Base-by-base conservation (phyloP, 768 basidiomycete species). In the Calocera cornea region DNA sequence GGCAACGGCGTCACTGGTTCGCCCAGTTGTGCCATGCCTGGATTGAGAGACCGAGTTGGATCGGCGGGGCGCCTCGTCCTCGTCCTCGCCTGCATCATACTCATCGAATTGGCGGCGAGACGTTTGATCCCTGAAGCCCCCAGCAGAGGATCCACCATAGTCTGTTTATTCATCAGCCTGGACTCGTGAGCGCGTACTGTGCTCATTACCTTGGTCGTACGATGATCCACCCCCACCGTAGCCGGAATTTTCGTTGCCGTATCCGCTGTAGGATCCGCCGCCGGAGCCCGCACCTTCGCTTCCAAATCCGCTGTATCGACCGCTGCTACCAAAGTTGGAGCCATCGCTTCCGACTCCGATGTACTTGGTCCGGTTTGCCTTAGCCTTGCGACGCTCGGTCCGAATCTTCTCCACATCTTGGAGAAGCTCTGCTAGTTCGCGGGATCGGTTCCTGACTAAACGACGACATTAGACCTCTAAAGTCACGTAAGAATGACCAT, bases 11-110 rank as follows among this genome's bases (percentile, higher is more conserved):
- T 40, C 64, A 19, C 66, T 17, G 33, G 38, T 72, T 11, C 81
- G 76, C 1, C 77, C 70, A 16, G 80, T 73, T 2, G 77, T 74
- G 31, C 75, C 69, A 22, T 74, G 75, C 65, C 77, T 79, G 34
- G 72, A 72, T 24, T 77, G 68, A 60, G 50, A 72, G 50, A 80
- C 41, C 24, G 79, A 79, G 50, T 78, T 79, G 69, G 76, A 80
- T 65, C 76, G 81, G 69, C 74, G 78, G 2, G 7, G 64, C 24
- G 68, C 36, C 69, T 47, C 73, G 41, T 95, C 93, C 69, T 97
- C 95, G 68, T 92, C 92, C 41, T 82, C 81, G 1, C 95, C 95
- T 14, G 95, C 97, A 71, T 95, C 90, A 76, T 99, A 99, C 75
- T 97, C 95, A 72, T 98, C 95, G 71, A 86, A 97, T 29, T 84